Base-by-base conservation (phyloP, 495 filamentous ascomycete genomes). In the Poronia punctata region DNA sequence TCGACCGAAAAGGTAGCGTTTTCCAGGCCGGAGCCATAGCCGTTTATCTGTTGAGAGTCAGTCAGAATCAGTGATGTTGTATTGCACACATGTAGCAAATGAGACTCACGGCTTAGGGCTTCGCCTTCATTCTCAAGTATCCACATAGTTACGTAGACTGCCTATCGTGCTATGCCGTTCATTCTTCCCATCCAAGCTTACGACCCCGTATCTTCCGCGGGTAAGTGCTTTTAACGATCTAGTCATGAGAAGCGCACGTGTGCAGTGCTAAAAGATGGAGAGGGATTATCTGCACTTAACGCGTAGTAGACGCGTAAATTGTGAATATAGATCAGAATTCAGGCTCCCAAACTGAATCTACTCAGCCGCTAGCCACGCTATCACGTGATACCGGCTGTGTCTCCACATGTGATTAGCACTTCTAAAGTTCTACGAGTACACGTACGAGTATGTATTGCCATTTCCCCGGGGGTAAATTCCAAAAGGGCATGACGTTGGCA, bases 11-110 rank as follows among this genome's bases (percentile, higher is more conserved):
- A 90, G 76, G 61, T 87, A 90, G 48, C 71, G 77, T 61, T 84
- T 85, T 17, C 85, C 86, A 2, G 86, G 86, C 20, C 83, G 79
- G 46, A 93, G 71, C 86, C 86, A 93, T 45, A 88, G 68, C 49
- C 76, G 76, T 62, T 79, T 86, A 40, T 79, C 83, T 83, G 47
- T 27, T n/a, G n/a, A n/a, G 50, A 7, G 34, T 18, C 30, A 16
- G 34, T 25, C 5, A 7, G 14, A 7, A 24, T 21, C 25, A 17
- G 34, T 44, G 11, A 44, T 17, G 32, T 19, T 8, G 10, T 26
- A 35, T 45, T 24, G 9, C 18, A 15, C 2, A 24, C 32, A 15
- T 17, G 18, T 34, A 4, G 9, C 20, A 4, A 4, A 17, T 23
- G 4, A 8, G 22, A 51, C 61, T 42, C 49, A 76, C 74, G 70